phyloP scores from a whole-genome alignment of 768 basidiomycete species.

The Pilatotrama ljubarskyi region DNA sequence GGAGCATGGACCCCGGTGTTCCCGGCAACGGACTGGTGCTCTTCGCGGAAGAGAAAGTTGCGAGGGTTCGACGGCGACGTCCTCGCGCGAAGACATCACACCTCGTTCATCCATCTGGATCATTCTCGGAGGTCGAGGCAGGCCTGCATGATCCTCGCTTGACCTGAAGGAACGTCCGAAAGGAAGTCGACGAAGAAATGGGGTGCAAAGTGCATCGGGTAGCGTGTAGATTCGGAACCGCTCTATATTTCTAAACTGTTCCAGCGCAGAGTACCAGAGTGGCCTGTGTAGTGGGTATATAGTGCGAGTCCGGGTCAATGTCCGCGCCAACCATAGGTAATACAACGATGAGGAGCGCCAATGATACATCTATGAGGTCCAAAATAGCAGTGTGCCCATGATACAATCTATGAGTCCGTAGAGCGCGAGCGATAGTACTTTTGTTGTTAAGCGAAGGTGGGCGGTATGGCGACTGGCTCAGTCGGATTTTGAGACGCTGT shows the following conservation, averaged over 20 bases:
- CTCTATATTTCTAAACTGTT: constrained; percentile 8
- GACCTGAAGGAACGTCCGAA: constrained; percentile 7
- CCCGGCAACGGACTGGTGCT: background rate
- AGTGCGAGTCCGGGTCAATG: background rate
- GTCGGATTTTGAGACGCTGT: constrained; percentile 17
- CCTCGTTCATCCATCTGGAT: constrained; percentile 10
- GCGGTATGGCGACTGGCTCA: background rate
- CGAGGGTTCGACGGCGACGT: background rate
- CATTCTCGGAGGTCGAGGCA: constrained; percentile 23
- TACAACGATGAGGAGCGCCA: background rate
- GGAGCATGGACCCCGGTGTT: too few relatives aligned
- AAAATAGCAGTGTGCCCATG: background rate
- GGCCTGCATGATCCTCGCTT: constrained; percentile 19
- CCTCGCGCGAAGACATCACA: constrained; percentile 4
- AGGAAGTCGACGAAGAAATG: constrained; percentile 3
- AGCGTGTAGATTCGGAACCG: constrained; percentile 11
- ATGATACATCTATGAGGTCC: background rate
- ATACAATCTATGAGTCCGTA: constrained; percentile 7
- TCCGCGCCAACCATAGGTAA: background rate
- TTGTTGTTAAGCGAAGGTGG: background rate
- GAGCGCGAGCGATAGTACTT: constrained; percentile 2
- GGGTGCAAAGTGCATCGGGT: constrained; percentile 7
- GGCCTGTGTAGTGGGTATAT: constrained; percentile 2
- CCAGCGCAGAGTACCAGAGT: background rate
- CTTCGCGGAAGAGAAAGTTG: constrained; percentile 2